Percentiles rank a stretch among this genome's conserved stretches.
phyloP scores from a whole-genome alignment of 805 yeast species.

The Candida awuae region DNA sequence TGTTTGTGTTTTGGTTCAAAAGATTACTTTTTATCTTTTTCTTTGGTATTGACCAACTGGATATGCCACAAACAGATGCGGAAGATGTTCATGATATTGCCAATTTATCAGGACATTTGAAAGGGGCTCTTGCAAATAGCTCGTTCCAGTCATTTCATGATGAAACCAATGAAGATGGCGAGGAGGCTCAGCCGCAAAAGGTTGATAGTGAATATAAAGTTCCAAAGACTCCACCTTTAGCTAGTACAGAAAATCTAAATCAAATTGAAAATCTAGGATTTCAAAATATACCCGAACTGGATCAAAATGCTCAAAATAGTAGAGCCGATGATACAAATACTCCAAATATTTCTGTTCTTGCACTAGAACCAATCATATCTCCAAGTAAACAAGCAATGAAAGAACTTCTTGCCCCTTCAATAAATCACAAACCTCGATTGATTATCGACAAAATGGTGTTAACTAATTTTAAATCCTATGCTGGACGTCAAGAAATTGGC shows the following conservation, averaged over 20 bases:
- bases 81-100: neutral
- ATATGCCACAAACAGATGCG: neutral
- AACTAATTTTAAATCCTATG: constrained; percentile 89
- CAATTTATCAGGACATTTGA: neutral
- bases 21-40: too few relatives aligned
- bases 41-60: too few relatives aligned
- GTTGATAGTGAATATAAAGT: neutral
- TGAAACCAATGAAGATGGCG: neutral
- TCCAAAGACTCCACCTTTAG: neutral
- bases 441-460: constrained; percentile 70
- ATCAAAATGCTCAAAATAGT: neutral
- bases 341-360: constrained; percentile 9
- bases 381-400: constrained; percentile 7
- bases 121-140: constrained; percentile 5
- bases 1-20: too few relatives aligned
- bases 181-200: constrained; percentile 4
- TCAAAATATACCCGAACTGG: neutral
- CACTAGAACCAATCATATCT: constrained; percentile 13
- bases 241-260: neutral
- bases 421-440: constrained; percentile 37
- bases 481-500: constrained; percentile 87
- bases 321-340: neutral
- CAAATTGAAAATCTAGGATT: neutral
- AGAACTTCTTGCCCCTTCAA: neutral
- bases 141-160: constrained; percentile 2